These are phyloP conservation scores for Leucosporidium yakuticum DNA, from an alignment of 768 basidiomycete genomes.

Conservation along the genomic window DNA sequence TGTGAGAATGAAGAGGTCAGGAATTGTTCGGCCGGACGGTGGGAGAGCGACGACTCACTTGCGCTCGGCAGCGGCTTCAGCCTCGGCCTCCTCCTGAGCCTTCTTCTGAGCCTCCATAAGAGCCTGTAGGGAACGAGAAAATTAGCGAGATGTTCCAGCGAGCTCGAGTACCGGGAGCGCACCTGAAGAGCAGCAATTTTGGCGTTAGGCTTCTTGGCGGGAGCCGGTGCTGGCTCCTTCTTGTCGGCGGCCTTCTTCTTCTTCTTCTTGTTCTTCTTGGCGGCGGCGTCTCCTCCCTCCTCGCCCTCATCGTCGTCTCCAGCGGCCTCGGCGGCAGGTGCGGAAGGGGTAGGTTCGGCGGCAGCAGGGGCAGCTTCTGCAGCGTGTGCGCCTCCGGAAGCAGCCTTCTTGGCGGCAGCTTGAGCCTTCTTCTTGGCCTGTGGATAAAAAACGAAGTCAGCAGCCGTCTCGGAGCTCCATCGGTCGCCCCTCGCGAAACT, in stretches of 20 bases:
- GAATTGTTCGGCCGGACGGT: not conserved
- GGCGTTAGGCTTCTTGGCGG: slow-evolving; percentile 51
- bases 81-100: slow-evolving; percentile 61
- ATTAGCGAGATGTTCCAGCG: not conserved
- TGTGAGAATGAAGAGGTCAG: not conserved
- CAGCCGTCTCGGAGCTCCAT: not conserved
- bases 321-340: slow-evolving; percentile 8
- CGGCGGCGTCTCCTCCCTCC: slow-evolving; percentile 18
- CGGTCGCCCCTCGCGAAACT: slow-evolving; percentile 11
- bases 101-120: slow-evolving; percentile 1
- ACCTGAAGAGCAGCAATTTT: slow-evolving; percentile 70
- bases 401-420: slow-evolving; percentile 69
- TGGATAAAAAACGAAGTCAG: not conserved
- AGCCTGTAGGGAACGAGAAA: not conserved
- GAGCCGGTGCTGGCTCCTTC: slow-evolving; percentile 34
- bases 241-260: slow-evolving; percentile 40
- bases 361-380: slow-evolving; percentile 17
- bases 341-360: slow-evolving; percentile 33
- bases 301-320: slow-evolving; percentile 27
- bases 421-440: slow-evolving; percentile 95
- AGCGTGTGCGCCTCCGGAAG: slow-evolving; percentile 21
- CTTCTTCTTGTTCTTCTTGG: slow-evolving; percentile 43
- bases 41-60: not conserved
- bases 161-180: not conserved
- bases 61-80: not conserved